Percentiles rank a stretch among this genome's conserved stretches.
Conservation (phyloP, 805 yeast species). For the Phaffomyces opuntiae region DNA sequence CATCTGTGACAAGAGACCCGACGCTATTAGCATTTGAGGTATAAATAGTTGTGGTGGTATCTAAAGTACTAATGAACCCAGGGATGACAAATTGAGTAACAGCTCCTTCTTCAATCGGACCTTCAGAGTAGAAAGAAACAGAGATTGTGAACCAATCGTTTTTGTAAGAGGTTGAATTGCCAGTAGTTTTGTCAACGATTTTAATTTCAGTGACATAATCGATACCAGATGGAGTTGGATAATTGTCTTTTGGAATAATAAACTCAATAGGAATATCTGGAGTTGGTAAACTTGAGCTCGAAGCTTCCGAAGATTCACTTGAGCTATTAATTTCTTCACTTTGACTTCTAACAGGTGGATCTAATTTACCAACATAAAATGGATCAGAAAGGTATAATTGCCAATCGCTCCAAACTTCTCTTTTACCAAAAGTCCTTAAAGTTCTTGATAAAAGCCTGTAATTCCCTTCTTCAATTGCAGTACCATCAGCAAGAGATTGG, state of each 20-base stretch:
- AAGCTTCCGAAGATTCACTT: neutral
- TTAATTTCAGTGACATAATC: slow-evolving; percentile 4
- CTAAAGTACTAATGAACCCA: slow-evolving; percentile 1
- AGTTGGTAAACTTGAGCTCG: neutral
- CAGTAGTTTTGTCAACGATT: slow-evolving; percentile 1
- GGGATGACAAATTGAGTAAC: slow-evolving; percentile 4
- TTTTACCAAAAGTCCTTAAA: slow-evolving; percentile 8
- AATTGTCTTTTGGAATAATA: neutral
- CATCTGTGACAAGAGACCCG: neutral
- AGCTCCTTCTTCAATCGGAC: slow-evolving; percentile 6
- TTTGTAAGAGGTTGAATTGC: neutral
- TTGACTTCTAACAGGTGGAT: neutral
- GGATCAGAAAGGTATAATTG: slow-evolving; percentile 5
- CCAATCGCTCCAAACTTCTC: slow-evolving; percentile 8
- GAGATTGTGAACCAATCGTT: slow-evolving; percentile 3
- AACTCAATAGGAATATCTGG: neutral
- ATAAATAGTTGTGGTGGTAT: neutral
- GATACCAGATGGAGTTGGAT: slow-evolving; percentile 3
- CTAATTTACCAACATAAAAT: neutral
- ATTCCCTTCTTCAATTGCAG: slow-evolving; percentile 7
- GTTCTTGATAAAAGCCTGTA: slow-evolving; percentile 9
- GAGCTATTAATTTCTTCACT: neutral
- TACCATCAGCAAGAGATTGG: slow-evolving; percentile 8
- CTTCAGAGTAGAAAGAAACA: slow-evolving; percentile 1
- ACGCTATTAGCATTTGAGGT: neutral